Evolutionary conservation across 1,284 basidiomycete species (phyloP).

Genomic region (Cryptococcus hybrid): DNA sequence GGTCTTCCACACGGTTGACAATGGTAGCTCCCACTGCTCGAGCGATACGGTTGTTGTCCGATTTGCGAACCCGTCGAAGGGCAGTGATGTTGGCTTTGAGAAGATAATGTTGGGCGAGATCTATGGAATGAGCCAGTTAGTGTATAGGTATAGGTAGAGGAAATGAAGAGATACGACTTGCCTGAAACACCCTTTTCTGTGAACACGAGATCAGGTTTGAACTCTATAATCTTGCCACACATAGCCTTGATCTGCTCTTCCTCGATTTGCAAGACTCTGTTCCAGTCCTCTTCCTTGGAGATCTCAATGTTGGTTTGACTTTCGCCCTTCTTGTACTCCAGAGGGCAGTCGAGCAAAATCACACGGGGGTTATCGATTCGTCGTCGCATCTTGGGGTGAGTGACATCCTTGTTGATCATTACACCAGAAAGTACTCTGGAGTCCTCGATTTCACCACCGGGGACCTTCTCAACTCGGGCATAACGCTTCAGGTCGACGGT

Average conservation of each 20-base stretch:
- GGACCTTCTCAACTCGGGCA: constrained; percentile 94
- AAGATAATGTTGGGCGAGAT: constrained; percentile 91
- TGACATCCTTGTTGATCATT: constrained; percentile 99
- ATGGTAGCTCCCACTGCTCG: constrained; percentile 95
- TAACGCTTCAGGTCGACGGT: constrained; percentile 98
- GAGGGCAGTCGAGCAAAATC: constrained; percentile 87
- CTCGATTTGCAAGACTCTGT: constrained; percentile 88
- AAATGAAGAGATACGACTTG: constrained; percentile 33
- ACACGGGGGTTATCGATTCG: constrained; percentile 89
- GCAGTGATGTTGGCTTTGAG: constrained; percentile 87
- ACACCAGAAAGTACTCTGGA: constrained; percentile 84
- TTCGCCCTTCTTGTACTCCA: constrained; percentile 99
- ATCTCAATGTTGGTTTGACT: constrained; percentile 99
- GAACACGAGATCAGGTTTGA: constrained; percentile 93
- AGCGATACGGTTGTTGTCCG: constrained; percentile 98
- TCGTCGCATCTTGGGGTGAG: constrained; percentile 94
- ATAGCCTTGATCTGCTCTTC: constrained; percentile 94
- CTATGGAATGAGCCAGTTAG: constrained; percentile 49
- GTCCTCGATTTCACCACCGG: constrained; percentile 95
- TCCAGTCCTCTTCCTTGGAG: constrained; percentile 91
- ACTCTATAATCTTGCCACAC: constrained; percentile 84
- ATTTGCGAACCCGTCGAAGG: constrained; percentile 92
- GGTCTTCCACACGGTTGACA: constrained; percentile 93
- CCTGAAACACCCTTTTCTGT: constrained; percentile 98
- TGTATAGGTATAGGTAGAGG: not conserved